Percentiles rank a stretch among this genome's conserved stretches.
phyloP scores from a whole-genome alignment of 176 grass and related monocot genomes.

The Cenchrus fungigraminus region DNA sequence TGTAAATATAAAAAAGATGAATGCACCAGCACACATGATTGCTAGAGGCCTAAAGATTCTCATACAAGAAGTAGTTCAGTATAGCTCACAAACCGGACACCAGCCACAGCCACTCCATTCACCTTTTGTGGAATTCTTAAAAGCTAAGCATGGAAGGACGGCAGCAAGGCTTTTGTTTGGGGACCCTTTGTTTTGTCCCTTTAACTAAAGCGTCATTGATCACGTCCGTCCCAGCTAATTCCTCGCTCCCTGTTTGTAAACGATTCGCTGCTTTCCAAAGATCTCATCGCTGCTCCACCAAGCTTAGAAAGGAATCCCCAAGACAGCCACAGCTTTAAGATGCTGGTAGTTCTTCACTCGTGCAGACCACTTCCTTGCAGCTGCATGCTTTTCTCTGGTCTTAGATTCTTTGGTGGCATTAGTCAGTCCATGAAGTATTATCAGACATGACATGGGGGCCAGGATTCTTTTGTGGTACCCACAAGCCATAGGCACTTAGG shows the following conservation, averaged over 20 bases:
- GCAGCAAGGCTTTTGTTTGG: conserved; percentile 30
- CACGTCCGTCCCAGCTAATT: conserved; percentile 4
- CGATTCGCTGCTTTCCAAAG: conserved; percentile 37
- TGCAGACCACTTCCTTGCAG: conserved; percentile 16
- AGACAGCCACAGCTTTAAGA: conserved; percentile 20
- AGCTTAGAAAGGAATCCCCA: conserved; percentile 36
- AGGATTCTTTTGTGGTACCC: neutral
- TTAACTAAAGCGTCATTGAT: conserved; percentile 8
- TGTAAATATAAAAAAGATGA: neutral
- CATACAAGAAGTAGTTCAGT: neutral
- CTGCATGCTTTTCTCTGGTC: neutral
- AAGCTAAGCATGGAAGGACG: conserved; percentile 37
- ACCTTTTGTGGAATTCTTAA: conserved; percentile 18
- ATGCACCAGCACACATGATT: neutral
- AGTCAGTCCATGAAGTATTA: neutral
- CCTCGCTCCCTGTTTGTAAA: neutral
- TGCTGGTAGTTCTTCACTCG: neutral
- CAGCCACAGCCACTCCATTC: neutral
- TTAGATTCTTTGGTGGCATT: neutral
- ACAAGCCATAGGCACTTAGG: neutral
- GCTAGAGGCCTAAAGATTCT: neutral
- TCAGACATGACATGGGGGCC: neutral
- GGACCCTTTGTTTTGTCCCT: conserved; percentile 13
- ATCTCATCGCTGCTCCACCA: conserved; percentile 19
- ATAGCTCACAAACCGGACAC: neutral